Evolutionary conservation across 192 early-diverging fungal genomes (phyloP), one percentile per base, ranked within the genome.

Genomic region (Coemansia furcata): DNA sequence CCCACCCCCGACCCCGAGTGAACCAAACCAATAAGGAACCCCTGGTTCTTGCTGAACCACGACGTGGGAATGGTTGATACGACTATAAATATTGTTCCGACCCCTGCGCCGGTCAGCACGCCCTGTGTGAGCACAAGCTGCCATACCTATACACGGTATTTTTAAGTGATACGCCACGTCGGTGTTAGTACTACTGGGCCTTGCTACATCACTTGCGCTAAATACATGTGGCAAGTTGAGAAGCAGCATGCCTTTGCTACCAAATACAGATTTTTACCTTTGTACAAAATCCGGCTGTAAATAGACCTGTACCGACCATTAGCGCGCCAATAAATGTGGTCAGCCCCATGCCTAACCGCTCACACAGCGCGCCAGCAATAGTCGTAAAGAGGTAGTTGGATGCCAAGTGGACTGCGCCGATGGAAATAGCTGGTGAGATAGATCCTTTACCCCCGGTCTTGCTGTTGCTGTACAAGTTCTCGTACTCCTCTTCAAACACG

Each of bases 31-130:
- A 82, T 82, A 52, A 82, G 68, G 32, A 82, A 77, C 2, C 80
- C 80, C 54, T 82, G 80, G 55, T 82, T 82, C 29, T 82, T 82
- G 65, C 67, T 77, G 42, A 82, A 82, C 80, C 80, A 82, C 12
- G 80, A 82, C 6, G 80, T 77, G 6, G 80, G 80, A 36, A 82
- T 82, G 0, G 80, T 82, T 11, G 80, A 82, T 8, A 82, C 80
- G 3, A 82, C 71, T 23, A 82, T 82, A 59, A 82, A 82, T 8
- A 82, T 61, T 10, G 80, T 82, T 57, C 80, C 80, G 26, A 82
- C 65, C 2, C 80, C 80, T 19, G 71, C 80, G 26, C 80, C 80
- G 12, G 71, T 65, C 44, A 82, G 49, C 6, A 77, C 64, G 4
- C 79, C 79, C 49, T 82, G 79, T 6, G 79, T 64, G 44, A 82